Evolutionary conservation across 139 green algal species (phyloP), one percentile per base, ranked within the genome.

Genomic region (Haematococcus lacustris): DNA sequence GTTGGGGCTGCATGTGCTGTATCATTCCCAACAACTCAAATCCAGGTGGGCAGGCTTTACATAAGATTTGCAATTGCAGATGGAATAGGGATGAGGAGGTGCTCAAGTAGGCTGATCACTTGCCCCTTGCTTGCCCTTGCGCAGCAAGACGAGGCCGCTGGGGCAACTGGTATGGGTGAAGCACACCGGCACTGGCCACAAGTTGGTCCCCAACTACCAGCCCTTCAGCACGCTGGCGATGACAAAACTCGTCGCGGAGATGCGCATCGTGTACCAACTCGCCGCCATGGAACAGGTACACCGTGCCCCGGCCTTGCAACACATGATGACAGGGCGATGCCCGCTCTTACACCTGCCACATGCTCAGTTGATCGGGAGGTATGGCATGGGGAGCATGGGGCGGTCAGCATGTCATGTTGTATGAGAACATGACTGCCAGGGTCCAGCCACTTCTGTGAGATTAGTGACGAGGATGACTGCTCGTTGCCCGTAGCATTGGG

Each of bases 211-310:
- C 38, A 63, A 60, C 65, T 80, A 80, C 64, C 38, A 2, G 1
- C 75, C 75, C 13, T 70, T 80, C 0, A 62, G 17, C 25, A 21
- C 9, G n/a, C 2, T 40, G 35, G 53, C 70, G 39, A 80, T 80
- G 75, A 57, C 39, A 3, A 50, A 43, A 21, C 73, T 80, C 32
- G 75, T 80, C 64, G 50, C 64, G 33, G 75, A 80, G 65, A 80
- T 80, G 75, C 64, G 70, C 32, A 34, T 39, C 32, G 75, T 80
- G 75, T 80, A 80, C 51, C 26, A 26, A 3, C 70, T 62, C 1
- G 75, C 73, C 32, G 75, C 75, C 39, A 53, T 41, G 38, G 64
- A 74, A 64, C 38, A 70, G 51, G 75, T 76, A 26, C 34, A 3
- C 2, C 37, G 37, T 9, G 68, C 50, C n/a, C n/a, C n/a, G n/a